Base-by-base conservation (phyloP, 2,329 filamentous ascomycete genomes). In the Ceratocystis papillata region DNA sequence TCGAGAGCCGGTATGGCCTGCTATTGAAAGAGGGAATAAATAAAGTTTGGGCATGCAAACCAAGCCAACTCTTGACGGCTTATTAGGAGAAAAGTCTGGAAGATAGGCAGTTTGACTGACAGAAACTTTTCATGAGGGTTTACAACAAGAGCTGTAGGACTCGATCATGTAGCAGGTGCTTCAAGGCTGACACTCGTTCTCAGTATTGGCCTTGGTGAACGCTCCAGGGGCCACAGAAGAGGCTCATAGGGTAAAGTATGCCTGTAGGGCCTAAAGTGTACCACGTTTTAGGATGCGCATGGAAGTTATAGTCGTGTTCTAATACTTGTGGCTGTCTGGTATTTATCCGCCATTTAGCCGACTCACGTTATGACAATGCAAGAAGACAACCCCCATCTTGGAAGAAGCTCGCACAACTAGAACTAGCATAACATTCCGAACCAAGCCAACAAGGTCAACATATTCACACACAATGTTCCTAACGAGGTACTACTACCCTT, bases 101-200 rank as follows among this genome's bases (percentile, higher is more conserved):
- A 41, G 10, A 41, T 12, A 41, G 37, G 37, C 37, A 41, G 37
- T 12, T 53, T 25, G 12, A 53, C 20, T 28, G 48, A 25, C 5
- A 53, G 20, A 53, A 53, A 25, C 20, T 53, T 53, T 53, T 53
- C 48, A 15, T 53, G 48, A 28, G n/a, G 48, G 20, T 53, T 25
- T 41, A 41, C 37, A 41, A 22, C 48, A 53, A 53, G 25, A 53
- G 48, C 3, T 15, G 48, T 6, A 17, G 48, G 48, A 53, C 48
- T 53, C 48, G 48, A 53, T 53, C 20, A 28, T 4, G 48, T 28
- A 53, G 48, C 15, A 25, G 8, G 48, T 25, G 30, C 60, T 46
- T 22, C 60, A 63, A 63, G 44, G 61, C 61, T 63, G 61, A 63
- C 44, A 45, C 25, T 41, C 37, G 10, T 12, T 63, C 33, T 28